Evolutionary conservation across 352 stramenopile genomes (phyloP), one percentile per base, ranked within the genome.

Genomic region (Bremia lactucae): DNA sequence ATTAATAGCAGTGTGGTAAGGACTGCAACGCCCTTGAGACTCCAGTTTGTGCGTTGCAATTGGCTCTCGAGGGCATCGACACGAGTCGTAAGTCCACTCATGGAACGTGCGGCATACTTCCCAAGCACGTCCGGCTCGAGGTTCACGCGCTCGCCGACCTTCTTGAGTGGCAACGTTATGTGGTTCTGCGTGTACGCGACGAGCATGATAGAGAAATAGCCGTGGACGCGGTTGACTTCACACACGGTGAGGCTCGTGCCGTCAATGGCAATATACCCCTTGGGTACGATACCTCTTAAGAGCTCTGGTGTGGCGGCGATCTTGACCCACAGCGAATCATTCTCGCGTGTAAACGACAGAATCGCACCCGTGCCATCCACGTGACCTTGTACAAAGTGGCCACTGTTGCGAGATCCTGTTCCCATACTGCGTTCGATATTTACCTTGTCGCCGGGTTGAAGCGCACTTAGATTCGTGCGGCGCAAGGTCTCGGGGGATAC

Each of bases 141-240:
- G 65, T 97, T 97, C 14, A 97, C 86, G 21, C 46, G 47, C 55
- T 88, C 76, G 19, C 86, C 87, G 5, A 93, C 55, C 36, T 73
- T 59, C 63, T 98, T 98, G 19, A 78, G 64, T 15, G 95, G 94
- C 31, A 99, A 66, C 35, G 97, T 94, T 33, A 99, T 95, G 59
- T 96, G 86, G 67, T 96, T 95, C 56, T 97, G 96, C 22, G 96
- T 99, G 68, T 98, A 95, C 42, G 94, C 76, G 43, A 99, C 93
- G 57, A 99, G 81, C 96, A 99, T 99, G 59, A 99, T 96, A 33
- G 85, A 96, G 64, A 99, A 99, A 77, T 87, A 98, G 45, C 79
- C 68, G 42, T 88, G 68, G 23, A 59, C 52, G 1, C 49, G 55
- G 51, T 95, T 76, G 13, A 90, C 87, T 38, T 97, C 84, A 60